phyloP scores from a whole-genome alignment of 1,284 basidiomycete species.

The Pulveroboletus sp. region DNA sequence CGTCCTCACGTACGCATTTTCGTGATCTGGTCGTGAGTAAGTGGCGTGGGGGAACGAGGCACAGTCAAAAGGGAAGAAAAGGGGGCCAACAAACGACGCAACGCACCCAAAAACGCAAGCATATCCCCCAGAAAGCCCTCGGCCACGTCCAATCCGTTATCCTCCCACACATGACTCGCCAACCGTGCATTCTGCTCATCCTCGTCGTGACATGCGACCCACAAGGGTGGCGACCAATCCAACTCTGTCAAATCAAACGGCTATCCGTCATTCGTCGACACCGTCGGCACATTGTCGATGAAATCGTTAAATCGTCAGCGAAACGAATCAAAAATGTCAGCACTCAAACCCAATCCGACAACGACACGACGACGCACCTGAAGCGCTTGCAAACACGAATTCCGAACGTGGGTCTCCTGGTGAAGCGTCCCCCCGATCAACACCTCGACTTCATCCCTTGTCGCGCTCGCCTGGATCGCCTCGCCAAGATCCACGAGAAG shows the following conservation, averaged over 20 bases:
- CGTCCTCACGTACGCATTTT: conserved; percentile 79
- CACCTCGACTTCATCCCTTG: conserved; percentile 61
- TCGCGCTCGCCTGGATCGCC: conserved; percentile 72
- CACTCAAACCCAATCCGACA: no score
- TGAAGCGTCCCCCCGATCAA: conserved; percentile 77
- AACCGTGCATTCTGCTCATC: conserved; percentile 91
- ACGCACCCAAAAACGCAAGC: conserved; percentile 68
- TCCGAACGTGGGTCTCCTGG: conserved; percentile 90
- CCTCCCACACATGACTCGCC: conserved; percentile 89
- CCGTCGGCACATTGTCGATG: no score
- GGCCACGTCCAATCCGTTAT: conserved; percentile 91
- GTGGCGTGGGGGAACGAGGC: no score
- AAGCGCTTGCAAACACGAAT: conserved; percentile 88
- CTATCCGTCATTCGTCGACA: conserved; percentile 44
- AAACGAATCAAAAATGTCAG: no score
- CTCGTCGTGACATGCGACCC: conserved; percentile 88
- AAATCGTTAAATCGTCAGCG: no score
- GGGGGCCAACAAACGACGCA: no score
- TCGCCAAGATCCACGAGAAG: conserved; percentile 84
- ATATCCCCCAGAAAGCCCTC: conserved; percentile 70
- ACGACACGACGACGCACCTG: conserved; percentile 48
- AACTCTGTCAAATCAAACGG: conserved; percentile 94
- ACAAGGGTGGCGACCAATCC: conserved; percentile 89
- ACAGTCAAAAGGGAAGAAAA: no score
- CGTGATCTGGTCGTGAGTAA: no score